Conservation (phyloP, 257 asterid genomes). For the Perilla frutescens region DNA sequence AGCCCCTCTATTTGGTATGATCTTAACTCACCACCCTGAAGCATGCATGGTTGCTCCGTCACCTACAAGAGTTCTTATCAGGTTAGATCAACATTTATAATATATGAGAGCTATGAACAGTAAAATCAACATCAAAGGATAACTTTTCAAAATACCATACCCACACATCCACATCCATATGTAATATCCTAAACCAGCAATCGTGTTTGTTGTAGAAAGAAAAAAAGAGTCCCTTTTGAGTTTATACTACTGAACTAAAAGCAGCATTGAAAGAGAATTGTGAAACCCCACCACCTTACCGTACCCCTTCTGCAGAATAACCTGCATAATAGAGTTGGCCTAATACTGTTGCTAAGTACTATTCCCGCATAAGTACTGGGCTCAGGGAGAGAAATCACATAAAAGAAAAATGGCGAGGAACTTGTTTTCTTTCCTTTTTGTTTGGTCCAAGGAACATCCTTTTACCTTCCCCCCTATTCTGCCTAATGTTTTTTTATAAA, state of each 20-base stretch:
- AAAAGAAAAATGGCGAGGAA: neutral
- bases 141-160: neutral
- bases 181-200: neutral
- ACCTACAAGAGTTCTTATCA: conserved; percentile 59
- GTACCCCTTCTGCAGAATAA: neutral
- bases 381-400: neutral
- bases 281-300: neutral
- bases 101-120: conserved; percentile 5
- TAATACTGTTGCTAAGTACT: neutral
- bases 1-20: conserved; percentile 96
- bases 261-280: neutral
- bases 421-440: conserved; percentile 4
- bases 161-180: conserved; percentile 5
- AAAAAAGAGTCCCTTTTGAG: neutral
- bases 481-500: no score
- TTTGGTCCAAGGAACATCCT: neutral
- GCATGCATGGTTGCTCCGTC: conserved; percentile 96
- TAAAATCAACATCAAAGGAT: conserved; percentile 13
- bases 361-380: neutral
- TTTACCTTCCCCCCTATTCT: neutral
- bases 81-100: conserved; percentile 35
- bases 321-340: conserved; percentile 7
- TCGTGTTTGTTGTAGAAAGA: conserved; percentile 2
- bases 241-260: neutral
- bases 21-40: conserved; percentile 98